phyloP scores from a whole-genome alignment of 1,284 basidiomycete genomes.

The Papiliotrema nemorosa region DNA sequence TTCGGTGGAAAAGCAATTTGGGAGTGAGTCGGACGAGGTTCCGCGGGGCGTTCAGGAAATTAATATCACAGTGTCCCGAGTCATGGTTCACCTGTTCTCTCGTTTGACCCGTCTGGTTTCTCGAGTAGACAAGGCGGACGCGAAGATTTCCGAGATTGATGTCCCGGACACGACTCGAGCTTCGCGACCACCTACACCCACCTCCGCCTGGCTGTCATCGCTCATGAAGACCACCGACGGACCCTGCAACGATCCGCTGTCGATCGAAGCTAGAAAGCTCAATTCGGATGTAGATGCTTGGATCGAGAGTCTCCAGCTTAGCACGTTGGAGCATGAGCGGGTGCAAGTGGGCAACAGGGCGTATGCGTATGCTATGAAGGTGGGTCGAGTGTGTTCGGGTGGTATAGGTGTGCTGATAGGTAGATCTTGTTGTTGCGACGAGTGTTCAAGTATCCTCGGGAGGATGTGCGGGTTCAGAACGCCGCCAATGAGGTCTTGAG shows the following conservation, averaged over 20 bases:
- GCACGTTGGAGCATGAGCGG: conserved; percentile 45
- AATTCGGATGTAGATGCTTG: conserved; percentile 45
- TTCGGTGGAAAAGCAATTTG: conserved; percentile 55
- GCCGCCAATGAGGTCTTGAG: conserved; percentile 41
- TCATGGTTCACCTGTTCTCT: conserved; percentile 43
- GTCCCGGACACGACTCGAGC: background rate
- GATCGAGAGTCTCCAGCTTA: conserved; percentile 40
- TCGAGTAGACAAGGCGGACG: conserved; percentile 18
- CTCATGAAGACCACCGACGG: background rate
- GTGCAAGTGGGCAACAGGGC: conserved; percentile 50
- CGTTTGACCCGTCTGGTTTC: conserved; percentile 36
- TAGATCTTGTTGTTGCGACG: conserved; percentile 54
- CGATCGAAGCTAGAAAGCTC: conserved; percentile 36
- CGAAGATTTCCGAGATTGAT: conserved; percentile 24
- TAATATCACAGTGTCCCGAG: conserved; percentile 33
- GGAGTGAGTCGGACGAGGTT: conserved; percentile 52
- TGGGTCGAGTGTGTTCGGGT: conserved; percentile 16
- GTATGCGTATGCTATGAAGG: conserved; percentile 50
- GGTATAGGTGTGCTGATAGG: background rate
- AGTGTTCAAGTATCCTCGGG: conserved; percentile 49
- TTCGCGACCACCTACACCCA: background rate
- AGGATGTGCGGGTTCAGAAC: conserved; percentile 49
- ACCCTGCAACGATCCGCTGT: conserved; percentile 11
- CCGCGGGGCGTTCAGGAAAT: background rate
- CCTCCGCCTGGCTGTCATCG: conserved; percentile 1